phyloP scores from a whole-genome alignment of 495 filamentous ascomycete genomes.

The Neurospora sp. region DNA sequence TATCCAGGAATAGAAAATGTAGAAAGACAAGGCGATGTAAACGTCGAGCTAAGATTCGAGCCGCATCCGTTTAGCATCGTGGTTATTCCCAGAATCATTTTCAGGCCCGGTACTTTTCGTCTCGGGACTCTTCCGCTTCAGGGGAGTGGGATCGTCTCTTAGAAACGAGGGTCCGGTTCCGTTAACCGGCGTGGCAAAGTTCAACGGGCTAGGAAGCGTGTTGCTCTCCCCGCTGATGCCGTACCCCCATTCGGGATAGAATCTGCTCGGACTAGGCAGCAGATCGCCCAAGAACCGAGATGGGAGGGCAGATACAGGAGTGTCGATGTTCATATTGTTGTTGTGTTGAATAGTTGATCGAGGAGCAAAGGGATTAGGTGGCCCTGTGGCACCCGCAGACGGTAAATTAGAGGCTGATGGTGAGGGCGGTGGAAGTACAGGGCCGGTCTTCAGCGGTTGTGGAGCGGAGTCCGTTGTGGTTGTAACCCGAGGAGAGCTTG shows the following conservation, averaged over 20 bases:
- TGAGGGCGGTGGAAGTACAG: conserved; percentile 87
- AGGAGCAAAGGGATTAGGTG: conserved; percentile 90
- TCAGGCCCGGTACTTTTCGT: conserved; percentile 23
- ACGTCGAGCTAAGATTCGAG: not conserved
- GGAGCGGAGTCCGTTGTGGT: conserved; percentile 45
- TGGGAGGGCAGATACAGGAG: conserved; percentile 93
- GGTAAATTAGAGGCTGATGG: conserved; percentile 73
- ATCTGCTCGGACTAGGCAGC: conserved; percentile 77
- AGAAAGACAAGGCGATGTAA: not conserved
- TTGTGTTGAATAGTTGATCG: conserved; percentile 57
- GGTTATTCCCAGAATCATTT: conserved; percentile 9
- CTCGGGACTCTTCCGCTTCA: conserved; percentile 42
- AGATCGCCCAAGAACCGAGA: conserved; percentile 82
- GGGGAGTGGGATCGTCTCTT: conserved; percentile 36
- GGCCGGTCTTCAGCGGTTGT: conserved; percentile 34
- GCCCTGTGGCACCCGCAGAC: conserved; percentile 85
- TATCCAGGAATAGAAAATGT: not conserved
- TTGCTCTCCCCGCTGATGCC: conserved; percentile 54
- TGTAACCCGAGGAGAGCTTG: conserved; percentile 61
- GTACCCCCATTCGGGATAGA: conserved; percentile 86
- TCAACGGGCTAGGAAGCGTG: conserved; percentile 82
- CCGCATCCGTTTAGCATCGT: not conserved
- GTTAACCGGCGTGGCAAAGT: conserved; percentile 79
- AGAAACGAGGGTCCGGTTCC: conserved; percentile 60
- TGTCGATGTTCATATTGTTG: conserved; percentile 73